Base-by-base conservation (phyloP, 2,329 filamentous ascomycete genomes). In the Dendrostoma leiphaemia region DNA sequence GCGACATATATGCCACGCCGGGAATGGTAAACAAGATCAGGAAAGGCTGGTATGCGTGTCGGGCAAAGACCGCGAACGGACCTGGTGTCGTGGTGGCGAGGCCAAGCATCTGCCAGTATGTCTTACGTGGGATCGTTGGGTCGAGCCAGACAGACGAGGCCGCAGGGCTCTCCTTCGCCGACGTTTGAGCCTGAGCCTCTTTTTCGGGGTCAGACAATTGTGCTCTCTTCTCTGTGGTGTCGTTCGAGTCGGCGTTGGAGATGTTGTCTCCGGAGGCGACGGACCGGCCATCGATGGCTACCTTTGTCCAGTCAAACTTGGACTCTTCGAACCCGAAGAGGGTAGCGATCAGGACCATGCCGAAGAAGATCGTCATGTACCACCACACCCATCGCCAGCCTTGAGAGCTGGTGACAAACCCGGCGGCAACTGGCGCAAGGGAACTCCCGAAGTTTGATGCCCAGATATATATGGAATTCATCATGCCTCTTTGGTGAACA, bases 391-490 rank as follows among this genome's bases (percentile, higher is more conserved):
- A 58, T 35, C 56, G 31, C 56, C 56, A 58, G 12, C 56, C 56
- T 44, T 53, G 54, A 1, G 56, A 56, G 34, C 24, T 50, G 8
- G 56, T 58, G 21, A 58, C 46, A 8, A 58, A 58, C 12, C 56
- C 56, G 19, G 56, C 56, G 17, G 56, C 56, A 10, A 58, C 56
- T 2, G 56, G 56, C 26, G 56, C 53, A n/a, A 58, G 10, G 17
- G 28, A 46, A 63, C 70, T 38, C 15, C 66, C 64, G 44, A 67
- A 51, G 60, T 65, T 70, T 21, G 68, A 63, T 35, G 71, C 67
- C 55, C 67, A 73, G 53, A 75, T 64, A 55, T 76, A 81, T 10
- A 77, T 67, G 0, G 65, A 67, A 54, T 81, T 82, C 71, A 76
- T 74, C 2, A 67, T 63, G 0, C 72, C 76, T 19, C 73, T 68